Evolutionary conservation across 768 basidiomycete genomes (phyloP).

Genomic region (Rhizopogon roseolus): DNA sequence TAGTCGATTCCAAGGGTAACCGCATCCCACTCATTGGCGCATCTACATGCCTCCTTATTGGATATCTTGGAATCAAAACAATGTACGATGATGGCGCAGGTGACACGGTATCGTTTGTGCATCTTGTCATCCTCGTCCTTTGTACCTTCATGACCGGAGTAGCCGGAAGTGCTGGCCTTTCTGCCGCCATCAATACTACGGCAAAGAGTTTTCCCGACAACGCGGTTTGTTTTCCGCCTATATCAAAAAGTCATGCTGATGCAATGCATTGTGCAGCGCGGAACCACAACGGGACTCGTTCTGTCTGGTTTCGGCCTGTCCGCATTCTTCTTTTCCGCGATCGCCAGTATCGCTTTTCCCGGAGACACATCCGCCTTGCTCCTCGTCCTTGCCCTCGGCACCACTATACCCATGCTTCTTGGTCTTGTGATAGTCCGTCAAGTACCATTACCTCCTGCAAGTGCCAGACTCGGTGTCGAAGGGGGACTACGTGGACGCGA

Average conservation of each 20-base stretch:
- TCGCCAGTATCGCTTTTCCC: constrained; percentile 67
- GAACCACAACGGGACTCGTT: constrained; percentile 71
- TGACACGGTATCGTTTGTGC: constrained; percentile 33
- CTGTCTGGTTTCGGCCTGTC: constrained; percentile 88
- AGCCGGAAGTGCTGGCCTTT: constrained; percentile 71
- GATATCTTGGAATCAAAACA: constrained; percentile 70
- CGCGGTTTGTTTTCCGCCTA: constrained; percentile 41
- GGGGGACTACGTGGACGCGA: constrained; percentile 13
- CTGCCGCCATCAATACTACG: constrained; percentile 70
- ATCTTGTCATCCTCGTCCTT: constrained; percentile 47
- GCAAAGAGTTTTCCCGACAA: constrained; percentile 79
- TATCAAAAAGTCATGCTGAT: neutral
- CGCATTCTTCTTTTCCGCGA: constrained; percentile 82
- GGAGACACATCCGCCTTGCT: constrained; percentile 79
- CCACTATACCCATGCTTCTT: constrained; percentile 73
- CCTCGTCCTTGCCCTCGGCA: constrained; percentile 71
- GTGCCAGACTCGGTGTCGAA: constrained; percentile 14
- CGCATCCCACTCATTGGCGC: constrained; percentile 57
- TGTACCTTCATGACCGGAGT: constrained; percentile 72
- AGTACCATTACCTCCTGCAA: constrained; percentile 50
- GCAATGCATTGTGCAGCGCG: constrained; percentile 43
- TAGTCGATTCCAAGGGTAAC: constrained; percentile 74
- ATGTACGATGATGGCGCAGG: constrained; percentile 55
- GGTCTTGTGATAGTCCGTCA: constrained; percentile 71
- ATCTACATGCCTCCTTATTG: constrained; percentile 55